Evolutionary conservation across 768 basidiomycete genomes (phyloP).

Genomic region (Mycena vulgaris): DNA sequence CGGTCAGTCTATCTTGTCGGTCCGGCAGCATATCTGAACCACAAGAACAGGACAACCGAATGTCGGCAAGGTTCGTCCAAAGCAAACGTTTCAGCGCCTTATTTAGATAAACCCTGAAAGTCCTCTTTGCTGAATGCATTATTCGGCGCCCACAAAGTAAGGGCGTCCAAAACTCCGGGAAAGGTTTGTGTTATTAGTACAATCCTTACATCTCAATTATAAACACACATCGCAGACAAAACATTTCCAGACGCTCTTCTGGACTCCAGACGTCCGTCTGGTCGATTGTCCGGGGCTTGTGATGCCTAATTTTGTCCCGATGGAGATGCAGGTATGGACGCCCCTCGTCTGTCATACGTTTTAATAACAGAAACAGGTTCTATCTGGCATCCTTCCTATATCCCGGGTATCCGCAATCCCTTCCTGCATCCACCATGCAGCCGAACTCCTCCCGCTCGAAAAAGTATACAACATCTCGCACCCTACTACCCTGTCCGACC

Average conservation of each 20-base stretch:
- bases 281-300: conserved; percentile 98
- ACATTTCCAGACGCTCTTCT: conserved; percentile 95
- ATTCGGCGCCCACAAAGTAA: conserved; percentile 84
- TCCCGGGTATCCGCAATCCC: conserved; percentile 89
- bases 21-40: not conserved
- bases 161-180: conserved; percentile 89
- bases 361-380: no score
- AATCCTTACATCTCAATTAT: not conserved
- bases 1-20: conserved; percentile 56
- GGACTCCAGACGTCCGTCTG: conserved; percentile 88
- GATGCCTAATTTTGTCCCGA: conserved; percentile 85
- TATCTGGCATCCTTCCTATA: conserved; percentile 82
- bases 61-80: conserved; percentile 72
- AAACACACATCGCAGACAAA: conserved; percentile 73
- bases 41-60: conserved; percentile 86
- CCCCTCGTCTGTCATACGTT: no score
- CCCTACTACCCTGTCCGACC: conserved; percentile 60
- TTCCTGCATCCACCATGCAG: conserved; percentile 82
- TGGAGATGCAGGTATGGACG: conserved; percentile 84
- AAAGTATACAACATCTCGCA: conserved; percentile 72
- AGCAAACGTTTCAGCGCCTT: not conserved
- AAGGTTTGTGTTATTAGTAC: conserved; percentile 64
- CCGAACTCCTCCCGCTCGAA: conserved; percentile 84
- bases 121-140: conserved; percentile 93
- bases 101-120: conserved; percentile 47